Base-by-base conservation (phyloP, 2,329 filamentous ascomycete genomes). In the Myriosclerotinia duriaeana region DNA sequence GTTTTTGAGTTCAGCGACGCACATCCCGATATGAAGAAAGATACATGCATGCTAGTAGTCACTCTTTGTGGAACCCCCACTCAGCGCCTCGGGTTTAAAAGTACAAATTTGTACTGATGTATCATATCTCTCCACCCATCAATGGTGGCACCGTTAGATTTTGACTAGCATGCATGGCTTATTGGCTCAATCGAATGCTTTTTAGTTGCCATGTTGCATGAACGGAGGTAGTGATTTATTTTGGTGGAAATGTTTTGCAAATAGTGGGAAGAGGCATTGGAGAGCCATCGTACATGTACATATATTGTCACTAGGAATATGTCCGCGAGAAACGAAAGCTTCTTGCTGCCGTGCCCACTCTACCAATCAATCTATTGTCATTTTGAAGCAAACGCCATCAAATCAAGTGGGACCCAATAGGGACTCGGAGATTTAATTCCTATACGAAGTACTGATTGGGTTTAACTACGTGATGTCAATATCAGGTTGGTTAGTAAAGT, bases 71-170 rank as follows among this genome's bases (percentile, higher is more conserved):
- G n/a, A 50, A 38, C 58, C 44, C 58, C 58, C 58, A 61, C 58
- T 40, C 30, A 26, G 34, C 58, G 26, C 15, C n/a, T 61, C 44
- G 44, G 58, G 15, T 17, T 4, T 4, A n/a, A 36, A 61, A 26
- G n/a, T 50, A 61, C 44, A 6, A 5, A 20, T 50, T 61, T 50
- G 30, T 40, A 61, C n/a, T 61, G 58, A 61, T 61, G 34, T 34
- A 34, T 34, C 5, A 6, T 6, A 34, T 26, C 58, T 61, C 15
- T 26, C 30, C 58, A 61, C 56, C 56, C 40, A 30, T 36, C 56
- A 17, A 17, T 38, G n/a, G 30, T 50, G 30, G 22, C 14, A 60
- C 14, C 14, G 30, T 30, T n/a, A 1, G n/a, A 38, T 50, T 20
- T 36, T 15, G 14, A 20, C 14, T 11, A 50, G 34, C 58, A 61